A percentile compares a stretch with the other conserved stretches of the same genome.
Conservation (phyloP, 345 rosid species). For the Boechera stricta region DNA sequence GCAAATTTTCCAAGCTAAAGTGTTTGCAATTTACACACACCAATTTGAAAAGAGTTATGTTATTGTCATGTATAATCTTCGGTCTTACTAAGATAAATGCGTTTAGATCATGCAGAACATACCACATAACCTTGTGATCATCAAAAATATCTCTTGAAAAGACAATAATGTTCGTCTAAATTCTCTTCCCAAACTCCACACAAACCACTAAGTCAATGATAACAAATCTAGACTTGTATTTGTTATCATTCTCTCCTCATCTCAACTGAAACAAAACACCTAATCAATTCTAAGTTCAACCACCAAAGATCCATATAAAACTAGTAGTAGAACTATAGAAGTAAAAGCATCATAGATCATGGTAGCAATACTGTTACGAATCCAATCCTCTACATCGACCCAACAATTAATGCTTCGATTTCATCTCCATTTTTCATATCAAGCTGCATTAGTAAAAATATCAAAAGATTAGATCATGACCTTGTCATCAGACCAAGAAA, state of each 20-base stretch:
- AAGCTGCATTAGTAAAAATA: neutral
- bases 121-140: neutral
- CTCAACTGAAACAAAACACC: neutral
- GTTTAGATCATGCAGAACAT: no score
- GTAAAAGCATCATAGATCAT: neutral
- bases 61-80: no score
- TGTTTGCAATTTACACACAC: no score
- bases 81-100: no score
- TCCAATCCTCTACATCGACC: neutral
- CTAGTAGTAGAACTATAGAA: neutral
- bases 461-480: neutral
- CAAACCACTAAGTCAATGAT: neutral
- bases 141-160: neutral
- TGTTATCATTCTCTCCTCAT: neutral
- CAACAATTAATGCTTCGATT: neutral
- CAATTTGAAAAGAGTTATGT: no score
- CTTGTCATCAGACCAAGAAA: neutral
- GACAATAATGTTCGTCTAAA: neutral
- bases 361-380: neutral
- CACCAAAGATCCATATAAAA: neutral
- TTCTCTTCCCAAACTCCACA: neutral
- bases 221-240: neutral
- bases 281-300: neutral
- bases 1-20: no score
- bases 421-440: neutral